A percentile compares a stretch with the other conserved stretches of the same genome.
phyloP scores from a whole-genome alignment of 179 eudicot species.

The Camellia oleifera region DNA sequence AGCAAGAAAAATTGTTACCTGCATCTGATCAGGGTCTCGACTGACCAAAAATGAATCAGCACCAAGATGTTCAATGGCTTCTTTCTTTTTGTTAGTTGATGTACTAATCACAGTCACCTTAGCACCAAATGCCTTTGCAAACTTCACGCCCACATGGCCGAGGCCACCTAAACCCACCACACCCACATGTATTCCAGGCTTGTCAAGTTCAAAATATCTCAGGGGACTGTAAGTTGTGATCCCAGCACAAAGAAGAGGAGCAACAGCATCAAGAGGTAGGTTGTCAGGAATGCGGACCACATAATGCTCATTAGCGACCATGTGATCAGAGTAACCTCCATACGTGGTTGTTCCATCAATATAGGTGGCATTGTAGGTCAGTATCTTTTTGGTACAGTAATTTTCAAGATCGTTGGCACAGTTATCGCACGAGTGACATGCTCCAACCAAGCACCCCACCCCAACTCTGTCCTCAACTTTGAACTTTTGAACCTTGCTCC shows the following conservation, averaged over 20 bases:
- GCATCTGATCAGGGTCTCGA: slow-evolving; percentile 3
- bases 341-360: not conserved
- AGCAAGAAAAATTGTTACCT: not conserved
- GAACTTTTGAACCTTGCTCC: slow-evolving; percentile 12
- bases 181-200: slow-evolving; percentile 7
- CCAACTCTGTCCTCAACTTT: slow-evolving; percentile 13
- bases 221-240: slow-evolving; percentile 9
- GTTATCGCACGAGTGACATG: slow-evolving; percentile 8
- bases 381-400: not conserved
- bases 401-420: not conserved
- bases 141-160: slow-evolving; percentile 6
- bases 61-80: not conserved
- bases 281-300: not conserved
- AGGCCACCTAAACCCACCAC: slow-evolving; percentile 9
- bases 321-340: not conserved
- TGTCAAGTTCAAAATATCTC: not conserved
- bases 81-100: not conserved
- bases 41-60: slow-evolving; percentile 9
- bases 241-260: not conserved
- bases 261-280: not conserved
- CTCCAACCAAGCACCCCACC: slow-evolving; percentile 14
- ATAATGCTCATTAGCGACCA: not conserved
- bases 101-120: slow-evolving; percentile 10
- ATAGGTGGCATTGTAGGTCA: not conserved
- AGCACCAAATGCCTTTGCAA: slow-evolving; percentile 11